Evolutionary conservation across 176 grass and related monocot genomes (phyloP), one percentile per base, ranked within the genome.

Genomic region (Melocanna baccifera): DNA sequence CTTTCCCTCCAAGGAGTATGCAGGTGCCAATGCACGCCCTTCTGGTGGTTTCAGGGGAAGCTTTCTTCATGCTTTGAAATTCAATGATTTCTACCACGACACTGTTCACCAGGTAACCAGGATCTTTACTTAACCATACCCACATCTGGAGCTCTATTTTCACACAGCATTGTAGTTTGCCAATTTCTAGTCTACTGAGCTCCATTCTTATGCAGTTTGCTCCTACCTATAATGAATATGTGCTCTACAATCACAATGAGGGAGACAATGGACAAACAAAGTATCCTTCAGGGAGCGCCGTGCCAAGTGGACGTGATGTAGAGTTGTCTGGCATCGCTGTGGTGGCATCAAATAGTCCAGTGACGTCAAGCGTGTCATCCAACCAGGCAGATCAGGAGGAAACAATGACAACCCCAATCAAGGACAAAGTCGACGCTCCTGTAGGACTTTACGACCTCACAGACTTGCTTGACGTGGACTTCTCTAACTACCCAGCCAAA

Each of bases 21-120:
- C 89, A n/a, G 96, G 96, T 83, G 83, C 93, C 13, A 94, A 96
- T 76, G 81, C 89, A 73, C 93, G 89, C 36, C 73, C 78, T 50
- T 92, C 89, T 28, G 86, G 89, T 75, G 96, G 88, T 52, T 92
- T 99, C 73, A 92, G 84, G 67, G 91, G 81, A 83, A 99, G 81
- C 75, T 91, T 99, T 71, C 83, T 91, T 45, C 96, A 99, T 84
- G 91, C 93, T 70, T 75, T 99, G 56, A 95, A 99, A 64, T 96
- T 99, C 73, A 99, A 96, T 28, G 93, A 95, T 87, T 99, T 99
- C 86, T 99, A 99, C 67, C 96, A 99, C 48, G 96, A 96, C 78
- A 96, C 96, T 2, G 96, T 99, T 50, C 96, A 99, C 58, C 96
- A 99, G 96, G 96, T 99, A 82, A 96, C 37, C n/a, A 26, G 56